Base-by-base conservation (phyloP, 352 stramenopile species). In the Elongisporangium anandrum region DNA sequence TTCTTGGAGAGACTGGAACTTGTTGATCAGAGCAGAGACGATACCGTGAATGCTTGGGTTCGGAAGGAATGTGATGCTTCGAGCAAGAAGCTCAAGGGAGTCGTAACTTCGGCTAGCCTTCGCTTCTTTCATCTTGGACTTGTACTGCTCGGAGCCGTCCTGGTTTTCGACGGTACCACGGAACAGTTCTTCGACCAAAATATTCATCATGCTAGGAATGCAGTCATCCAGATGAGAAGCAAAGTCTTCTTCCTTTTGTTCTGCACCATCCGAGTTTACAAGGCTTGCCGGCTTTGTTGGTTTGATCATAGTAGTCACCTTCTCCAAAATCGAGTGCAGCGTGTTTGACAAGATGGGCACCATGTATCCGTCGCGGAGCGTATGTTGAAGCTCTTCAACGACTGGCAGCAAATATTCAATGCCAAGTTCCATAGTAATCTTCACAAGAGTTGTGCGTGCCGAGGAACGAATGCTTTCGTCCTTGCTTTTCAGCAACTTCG, bases 391-490 rank as follows among this genome's bases (percentile, higher is more conserved):
- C 65, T 96, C 85, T 24, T 91, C 69, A 0, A 96, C 81, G 50
- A 96, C 85, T 5, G 85, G 82, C n/a, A 86, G 57, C 29, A 98
- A 69, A 63, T 95, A 97, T 38, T 69, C 68, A 12, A 87, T 76
- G 13, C 88, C 90, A 52, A 99, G 79, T 41, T 96, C 88, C 39
- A 89, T 77, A 24, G 91, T 91, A 61, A 99, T 98, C 68, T 96
- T 96, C 45, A 98, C 89, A 10, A 99, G 81, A 20, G 96, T 98
- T 15, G 84, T 82, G 34, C 96, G 86, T 9, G 96, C 94, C 39
- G 94, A 89, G 52, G 97, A 81, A 52, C 97, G 86, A 17, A 97
- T 78, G 61, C 88, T 86, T 39, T 97, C 97, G 59, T 99, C 94
- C 64, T 96, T 97, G 65, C 81, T 90, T 67, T 92, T 92, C 20